These are phyloP conservation scores for maize (Zea mays) DNA, from an alignment of 176 grass and related monocot species.

Conservation along the genomic window Zm-B73-REFERENCE-NAM-5.0 NC_050098.1:129744001-129744500, in stretches of 20 bases:
- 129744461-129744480: background rate
- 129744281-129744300: background rate
- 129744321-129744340: slow-evolving; percentile 26
- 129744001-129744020: slow-evolving; percentile 23
- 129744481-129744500: background rate
- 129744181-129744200: slow-evolving; percentile 21
- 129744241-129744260: background rate
- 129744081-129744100: background rate
- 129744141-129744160: slow-evolving; percentile 19
- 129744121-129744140: slow-evolving; percentile 33
- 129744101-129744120: slow-evolving; percentile 38
- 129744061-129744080: background rate
- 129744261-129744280: background rate
- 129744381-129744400: background rate
- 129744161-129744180: background rate
- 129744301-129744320: background rate
- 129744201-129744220: slow-evolving; percentile 50
- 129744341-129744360: background rate
- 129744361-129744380: background rate
- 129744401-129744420: background rate
- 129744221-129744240: slow-evolving; percentile 53
- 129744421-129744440: background rate
- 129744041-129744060: slow-evolving; percentile 45
- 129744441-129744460: background rate
- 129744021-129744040: slow-evolving; percentile 25